Evolutionary conservation across 805 yeast genomes (phyloP).

Genomic region (Tetrapisispora fleetii): DNA sequence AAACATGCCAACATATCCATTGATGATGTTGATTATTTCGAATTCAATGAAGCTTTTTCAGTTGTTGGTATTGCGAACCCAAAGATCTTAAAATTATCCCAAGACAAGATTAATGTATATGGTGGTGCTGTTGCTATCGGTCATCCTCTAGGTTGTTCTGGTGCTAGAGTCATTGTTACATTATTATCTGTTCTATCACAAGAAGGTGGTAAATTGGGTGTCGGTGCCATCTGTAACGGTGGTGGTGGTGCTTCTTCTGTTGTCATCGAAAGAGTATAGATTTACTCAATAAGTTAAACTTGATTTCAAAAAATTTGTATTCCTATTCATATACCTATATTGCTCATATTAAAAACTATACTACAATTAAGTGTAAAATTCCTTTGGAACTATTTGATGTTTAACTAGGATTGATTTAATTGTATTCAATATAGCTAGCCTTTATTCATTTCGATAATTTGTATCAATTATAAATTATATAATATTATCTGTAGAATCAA

Average conservation of each 20-base stretch:
- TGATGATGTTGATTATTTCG: constrained; percentile 73
- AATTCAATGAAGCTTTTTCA: constrained; percentile 95
- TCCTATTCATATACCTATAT: background rate
- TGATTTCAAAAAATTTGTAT: background rate
- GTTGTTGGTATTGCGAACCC: constrained; percentile 91
- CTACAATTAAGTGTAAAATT: background rate
- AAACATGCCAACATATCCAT: constrained; percentile 62
- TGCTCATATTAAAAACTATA: background rate
- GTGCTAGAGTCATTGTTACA: constrained; percentile 88
- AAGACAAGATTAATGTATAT: constrained; percentile 67
- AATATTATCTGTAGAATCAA: background rate
- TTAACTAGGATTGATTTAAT: too few species aligned
- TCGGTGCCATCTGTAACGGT: constrained; percentile 96
- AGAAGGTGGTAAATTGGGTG: constrained; percentile 83
- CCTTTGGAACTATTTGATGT: background rate
- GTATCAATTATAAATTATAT: background rate
- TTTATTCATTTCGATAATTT: background rate
- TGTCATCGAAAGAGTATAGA: constrained; percentile 57
- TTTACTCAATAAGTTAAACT: background rate
- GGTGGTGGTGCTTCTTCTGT: constrained; percentile 98
- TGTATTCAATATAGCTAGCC: background rate
- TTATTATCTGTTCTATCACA: constrained; percentile 69
- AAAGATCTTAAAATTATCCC: constrained; percentile 53
- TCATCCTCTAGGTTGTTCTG: constrained; percentile 93
- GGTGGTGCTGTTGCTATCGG: constrained; percentile 97